Evolutionary conservation across 306 rosid genomes (phyloP), one percentile per base, ranked within the genome.

Genomic region (Vigna radiata): DNA sequence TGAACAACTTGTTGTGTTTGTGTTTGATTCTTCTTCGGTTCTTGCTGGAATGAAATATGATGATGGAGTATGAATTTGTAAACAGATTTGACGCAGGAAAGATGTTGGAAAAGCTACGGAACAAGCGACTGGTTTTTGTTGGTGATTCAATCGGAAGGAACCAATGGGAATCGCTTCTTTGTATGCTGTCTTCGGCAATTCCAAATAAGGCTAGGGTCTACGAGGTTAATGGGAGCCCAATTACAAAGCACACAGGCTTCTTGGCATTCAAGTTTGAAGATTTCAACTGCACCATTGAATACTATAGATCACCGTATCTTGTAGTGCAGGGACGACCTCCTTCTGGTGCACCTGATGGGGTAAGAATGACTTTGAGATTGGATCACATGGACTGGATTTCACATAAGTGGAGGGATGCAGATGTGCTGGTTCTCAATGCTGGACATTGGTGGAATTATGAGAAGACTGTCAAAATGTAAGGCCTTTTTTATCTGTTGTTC

Each of bases 121-220:
- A 87, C 79, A 88, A 82, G 83, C 90, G 98, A 29, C 65, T 94
- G 56, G 94, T 91, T 49, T 94, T 94, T 85, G 97, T 87, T 19
- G 98, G 98, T 9, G 98, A 94, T 79, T 94, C 98, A 12, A 83
- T 94, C 71, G 98, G 94, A 73, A 90, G 98, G 85, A 94, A 94
- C 83, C 98, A 94, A 49, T 91, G 97, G 98, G 98, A 91, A 75
- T 94, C 98, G 5, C 89, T 94, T 21, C 96, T 94, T 67, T 94
- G 98, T 74, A 83, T 94, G 96, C 91, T 94, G 33, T 90, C 97
- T 78, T 85, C 92, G 54, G 91, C 44, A 0, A 33, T 94, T 76
- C 56, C 81, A 10, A 81, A 94, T 83, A 86, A 90, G 81, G 59
- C 85, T 72, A 49, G 84, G 25, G 79, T 91, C 44, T 86, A 90